Percentiles rank a stretch among this genome's conserved stretches.
phyloP scores from a whole-genome alignment of 2,329 filamentous ascomycete genomes.

The Sclerotinia trifoliorum region DNA sequence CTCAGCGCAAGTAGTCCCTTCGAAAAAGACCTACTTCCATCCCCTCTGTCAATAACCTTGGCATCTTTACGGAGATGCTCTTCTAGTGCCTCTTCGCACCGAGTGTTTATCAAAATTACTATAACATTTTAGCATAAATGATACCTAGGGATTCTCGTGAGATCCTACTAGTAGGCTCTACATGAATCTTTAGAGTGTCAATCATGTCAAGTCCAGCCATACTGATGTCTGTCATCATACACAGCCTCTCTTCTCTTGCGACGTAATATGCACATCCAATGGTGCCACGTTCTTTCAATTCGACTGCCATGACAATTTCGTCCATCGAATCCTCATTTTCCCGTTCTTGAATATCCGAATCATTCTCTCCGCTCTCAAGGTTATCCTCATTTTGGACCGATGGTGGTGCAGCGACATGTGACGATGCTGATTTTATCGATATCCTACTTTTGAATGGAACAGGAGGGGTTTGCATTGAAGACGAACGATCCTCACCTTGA shows the following conservation, averaged over 20 bases:
- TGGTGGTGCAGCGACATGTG: constrained; percentile 19
- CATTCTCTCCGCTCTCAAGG: constrained; percentile 33
- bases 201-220: constrained; percentile 66
- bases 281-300: constrained; percentile 66
- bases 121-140: background rate
- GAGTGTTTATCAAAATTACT: constrained; percentile 49
- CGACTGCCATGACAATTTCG: constrained; percentile 77
- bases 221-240: constrained; percentile 73
- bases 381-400: constrained; percentile 24
- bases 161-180: constrained; percentile 49
- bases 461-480: constrained; percentile 27
- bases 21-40: constrained; percentile 31
- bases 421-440: constrained; percentile 26
- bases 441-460: constrained; percentile 28
- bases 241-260: constrained; percentile 66
- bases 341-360: constrained; percentile 38
- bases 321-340: constrained; percentile 53
- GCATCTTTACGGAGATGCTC: constrained; percentile 38
- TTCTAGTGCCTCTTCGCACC: constrained; percentile 40
- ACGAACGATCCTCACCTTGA: constrained; percentile 26
- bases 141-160: too few species aligned
- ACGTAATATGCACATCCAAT: constrained; percentile 85
- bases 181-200: constrained; percentile 57
- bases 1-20: background rate
- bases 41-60: constrained; percentile 32